These are phyloP conservation scores for Populus davidiana DNA, from an alignment of 345 rosid genomes.

Conservation along the genomic window DNA sequence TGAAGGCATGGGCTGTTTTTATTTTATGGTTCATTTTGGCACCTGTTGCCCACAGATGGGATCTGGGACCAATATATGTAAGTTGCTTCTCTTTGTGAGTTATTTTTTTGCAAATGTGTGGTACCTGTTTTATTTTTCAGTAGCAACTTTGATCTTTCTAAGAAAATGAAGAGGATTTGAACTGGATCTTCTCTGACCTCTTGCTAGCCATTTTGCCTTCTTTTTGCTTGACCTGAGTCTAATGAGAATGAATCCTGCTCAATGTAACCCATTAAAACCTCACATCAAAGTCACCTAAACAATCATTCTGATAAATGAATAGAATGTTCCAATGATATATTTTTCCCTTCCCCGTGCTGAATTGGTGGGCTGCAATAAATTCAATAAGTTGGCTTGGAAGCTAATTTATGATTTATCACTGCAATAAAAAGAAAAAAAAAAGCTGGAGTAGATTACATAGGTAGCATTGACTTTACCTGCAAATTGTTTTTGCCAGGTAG, in stretches of 20 bases:
- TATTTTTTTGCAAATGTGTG: neutral
- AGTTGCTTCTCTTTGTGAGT: constrained; percentile 33
- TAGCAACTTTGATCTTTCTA: neutral
- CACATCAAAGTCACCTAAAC: neutral
- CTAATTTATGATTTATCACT: too few species aligned
- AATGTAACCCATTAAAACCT: neutral
- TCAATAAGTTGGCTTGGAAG: too few species aligned
- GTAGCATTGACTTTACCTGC: too few species aligned
- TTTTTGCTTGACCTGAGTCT: neutral
- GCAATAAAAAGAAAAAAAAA: too few species aligned
- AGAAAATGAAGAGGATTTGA: neutral
- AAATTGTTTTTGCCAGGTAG: too few species aligned
- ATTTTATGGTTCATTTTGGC: constrained; percentile 76
- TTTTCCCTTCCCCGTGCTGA: too few species aligned
- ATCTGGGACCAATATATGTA: constrained; percentile 79
- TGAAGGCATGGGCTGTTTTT: constrained; percentile 57
- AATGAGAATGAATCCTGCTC: neutral
- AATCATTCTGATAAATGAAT: neutral
- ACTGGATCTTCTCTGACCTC: neutral
- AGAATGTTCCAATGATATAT: neutral
- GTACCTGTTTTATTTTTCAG: neutral
- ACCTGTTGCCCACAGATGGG: constrained; percentile 76
- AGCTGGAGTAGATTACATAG: too few species aligned
- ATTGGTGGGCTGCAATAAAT: too few species aligned
- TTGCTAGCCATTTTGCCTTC: neutral